Percentiles rank a stretch among this genome's conserved stretches.
These are phyloP conservation scores for Didymella pinodella DNA, from an alignment of 2,329 filamentous ascomycete genomes.

Conservation along the genomic window DNA sequence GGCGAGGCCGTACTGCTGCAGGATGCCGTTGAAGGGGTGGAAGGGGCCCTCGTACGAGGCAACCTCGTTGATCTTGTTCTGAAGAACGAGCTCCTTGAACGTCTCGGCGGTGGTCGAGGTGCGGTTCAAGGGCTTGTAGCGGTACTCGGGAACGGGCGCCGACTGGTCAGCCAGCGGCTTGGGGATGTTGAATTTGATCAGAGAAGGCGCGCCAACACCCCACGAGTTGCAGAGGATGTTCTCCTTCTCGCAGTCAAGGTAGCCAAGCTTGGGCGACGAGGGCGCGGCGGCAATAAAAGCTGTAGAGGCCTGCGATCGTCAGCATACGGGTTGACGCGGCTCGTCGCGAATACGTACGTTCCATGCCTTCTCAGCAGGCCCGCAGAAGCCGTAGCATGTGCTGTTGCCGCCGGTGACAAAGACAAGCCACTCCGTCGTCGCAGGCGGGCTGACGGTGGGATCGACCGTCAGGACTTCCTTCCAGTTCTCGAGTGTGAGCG, in stretches of 20 bases:
- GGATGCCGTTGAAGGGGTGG: conserved; percentile 76
- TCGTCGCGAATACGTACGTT: conserved; percentile 50
- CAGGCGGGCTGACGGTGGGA: conserved; percentile 62
- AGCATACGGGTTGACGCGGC: background rate
- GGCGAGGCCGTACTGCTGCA: conserved; percentile 68
- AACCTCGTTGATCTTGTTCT: conserved; percentile 63
- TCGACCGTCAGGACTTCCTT: conserved; percentile 70
- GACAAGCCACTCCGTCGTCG: conserved; percentile 78
- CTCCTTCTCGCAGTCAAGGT: conserved; percentile 77
- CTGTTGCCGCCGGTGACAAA: conserved; percentile 78
- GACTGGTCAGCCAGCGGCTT: conserved; percentile 68
- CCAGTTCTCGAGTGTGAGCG: conserved; percentile 75
- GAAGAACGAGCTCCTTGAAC: conserved; percentile 67
- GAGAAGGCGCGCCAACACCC: conserved; percentile 68
- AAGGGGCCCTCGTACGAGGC: conserved; percentile 70
- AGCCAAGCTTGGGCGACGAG: conserved; percentile 70
- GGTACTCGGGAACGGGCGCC: conserved; percentile 69
- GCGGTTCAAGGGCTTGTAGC: conserved; percentile 72
- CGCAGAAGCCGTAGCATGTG: conserved; percentile 78
- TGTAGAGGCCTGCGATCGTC: conserved; percentile 63
- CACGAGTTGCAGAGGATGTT: conserved; percentile 78
- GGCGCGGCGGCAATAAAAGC: conserved; percentile 68
- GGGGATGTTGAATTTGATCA: conserved; percentile 72
- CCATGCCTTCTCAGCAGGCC: conserved; percentile 67
- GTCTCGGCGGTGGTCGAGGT: conserved; percentile 72